Evolutionary conservation across 257 asterid species (phyloP), one percentile per base, ranked within the genome.

Genomic region (Oldenlandia corymbosa): DNA sequence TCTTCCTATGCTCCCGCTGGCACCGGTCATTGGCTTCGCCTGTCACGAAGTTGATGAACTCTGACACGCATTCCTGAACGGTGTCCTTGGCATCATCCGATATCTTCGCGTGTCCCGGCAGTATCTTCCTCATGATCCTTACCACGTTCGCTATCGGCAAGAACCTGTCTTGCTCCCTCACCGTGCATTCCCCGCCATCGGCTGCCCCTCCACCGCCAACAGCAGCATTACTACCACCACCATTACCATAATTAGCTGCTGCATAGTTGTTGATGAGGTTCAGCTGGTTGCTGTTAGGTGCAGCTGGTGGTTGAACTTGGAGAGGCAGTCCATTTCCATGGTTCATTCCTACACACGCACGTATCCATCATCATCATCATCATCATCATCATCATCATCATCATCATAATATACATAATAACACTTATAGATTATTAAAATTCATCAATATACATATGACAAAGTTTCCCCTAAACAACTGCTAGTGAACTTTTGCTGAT

Each of bases 81-180:
- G 97, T 92, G 76, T 92, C 94, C 81, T 92, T 92, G 5, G 99
- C 96, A 46, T 92, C 97, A 60, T 87, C 99, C 0, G 97, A 89
- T 51, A 90, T 93, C 36, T 90, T 92, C 12, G 99, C 97, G 46
- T 87, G 97, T 1, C 90, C 81, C 0, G 99, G 95, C 0, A 92
- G 95, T 73, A 85, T 84, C 55, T 77, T 84, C 2, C 97, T 85
- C 97, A 92, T 93, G 77, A 90, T 92, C 34, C 96, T 72, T 60
- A 92, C 85, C 59, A 92, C 95, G 41, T 92, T 92, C 0, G 99
- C 97, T 24, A 87, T 92, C 5, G 99, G 99, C 99, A 92, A 87
- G 90, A 92, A 92, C 0, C 97, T 81, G 61, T 92, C 97, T 57
- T 92, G 99, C 87, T 92, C 99, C 12, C 96, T 85, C 55, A 92